Evolutionary conservation across 2,329 filamentous ascomycete species (phyloP), one percentile per base, ranked within the genome.

Genomic region (Fonsecaea monophora): DNA sequence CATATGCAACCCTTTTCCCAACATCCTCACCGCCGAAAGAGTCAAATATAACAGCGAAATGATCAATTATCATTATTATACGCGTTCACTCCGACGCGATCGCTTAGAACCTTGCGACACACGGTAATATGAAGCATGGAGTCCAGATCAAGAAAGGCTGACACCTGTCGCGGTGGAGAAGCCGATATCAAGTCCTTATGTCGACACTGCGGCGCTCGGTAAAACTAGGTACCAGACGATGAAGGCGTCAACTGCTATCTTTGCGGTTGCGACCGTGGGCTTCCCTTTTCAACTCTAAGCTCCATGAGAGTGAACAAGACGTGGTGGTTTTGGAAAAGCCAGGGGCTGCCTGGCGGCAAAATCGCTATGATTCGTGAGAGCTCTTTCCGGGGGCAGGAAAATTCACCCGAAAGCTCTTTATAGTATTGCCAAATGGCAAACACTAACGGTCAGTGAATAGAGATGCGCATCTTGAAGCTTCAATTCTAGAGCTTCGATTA

Each of bases 301-400:
- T 62, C 58, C 21, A 62, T 65, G 57, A 38, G 62, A 32, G 57
- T 45, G 63, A 62, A 62, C 18, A 35, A 50, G 18, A 13, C 7
- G 57, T 34, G 7, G 30, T 12, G 21, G 15, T 30, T 9, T 34
- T 60, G 7, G 25, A 48, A 4, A 45, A 35, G 13, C 40, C 40
- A 60, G 8, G 15, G 40, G 2, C 3, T 50, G 9, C 21, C 25
- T 1, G 15, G 30, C 30, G 40, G 57, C 15, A 35, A 21, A 5
- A 50, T 50, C 25, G 42, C 54, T 10, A 53, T 21, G 40, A 32
- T 38, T 21, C 5, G 15, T 55, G 53, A 13, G 30, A 34, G 25
- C 34, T 34, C 30, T 34, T 55, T 21, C 50, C 21, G 9, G 50
- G 6, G 4, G 48, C 32, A 34, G 50, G 18, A 15, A 53, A 34